Evolutionary conservation across 768 basidiomycete species (phyloP).

Genomic region (Leccinum longicurvipes): DNA sequence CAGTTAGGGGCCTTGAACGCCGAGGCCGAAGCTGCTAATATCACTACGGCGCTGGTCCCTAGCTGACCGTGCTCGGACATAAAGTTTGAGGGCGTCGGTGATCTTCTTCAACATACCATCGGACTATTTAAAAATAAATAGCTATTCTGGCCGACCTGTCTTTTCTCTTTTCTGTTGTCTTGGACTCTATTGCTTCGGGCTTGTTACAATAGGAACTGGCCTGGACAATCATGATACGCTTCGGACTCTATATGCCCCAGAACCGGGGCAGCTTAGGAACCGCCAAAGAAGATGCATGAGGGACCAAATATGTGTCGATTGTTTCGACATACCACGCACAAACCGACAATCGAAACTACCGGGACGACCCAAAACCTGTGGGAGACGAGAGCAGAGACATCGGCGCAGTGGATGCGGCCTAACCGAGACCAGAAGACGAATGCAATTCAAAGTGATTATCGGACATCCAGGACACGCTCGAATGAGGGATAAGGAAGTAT

Average conservation of each 20-base stretch:
- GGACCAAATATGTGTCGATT: too few species aligned
- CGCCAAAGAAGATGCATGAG: background rate
- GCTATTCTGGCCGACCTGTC: too few species aligned
- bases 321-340: background rate
- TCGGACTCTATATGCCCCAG: background rate
- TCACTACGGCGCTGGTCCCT: conserved; percentile 17
- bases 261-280: background rate
- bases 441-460: background rate
- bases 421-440: background rate
- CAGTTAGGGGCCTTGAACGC: conserved; percentile 23
- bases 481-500: background rate
- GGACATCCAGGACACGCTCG: background rate
- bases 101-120: background rate
- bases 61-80: background rate
- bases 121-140: background rate
- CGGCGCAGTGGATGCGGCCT: too few species aligned
- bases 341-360: background rate
- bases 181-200: background rate
- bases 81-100: background rate
- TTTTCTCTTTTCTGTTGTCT: background rate
- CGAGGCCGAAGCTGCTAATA: conserved; percentile 17
- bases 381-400: background rate
- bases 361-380: background rate
- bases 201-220: background rate
- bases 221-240: background rate